These are phyloP conservation scores for Colletotrichum sp. DNA, from an alignment of 2,329 filamentous ascomycete species.

Conservation along the genomic window DNA sequence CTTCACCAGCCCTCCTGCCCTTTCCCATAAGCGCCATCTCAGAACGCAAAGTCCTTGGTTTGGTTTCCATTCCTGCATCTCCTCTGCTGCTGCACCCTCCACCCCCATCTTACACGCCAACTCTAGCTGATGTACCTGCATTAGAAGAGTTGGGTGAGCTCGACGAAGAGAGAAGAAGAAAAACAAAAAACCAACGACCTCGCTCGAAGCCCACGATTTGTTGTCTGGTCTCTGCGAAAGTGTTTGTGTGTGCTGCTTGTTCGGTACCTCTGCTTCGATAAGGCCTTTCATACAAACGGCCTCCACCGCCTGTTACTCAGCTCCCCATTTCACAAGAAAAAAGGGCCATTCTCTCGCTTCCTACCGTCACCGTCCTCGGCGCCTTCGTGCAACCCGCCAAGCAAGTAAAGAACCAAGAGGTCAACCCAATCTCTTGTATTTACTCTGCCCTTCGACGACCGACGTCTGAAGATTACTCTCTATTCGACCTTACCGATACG, in stretches of 20 bases:
- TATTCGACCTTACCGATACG: background rate
- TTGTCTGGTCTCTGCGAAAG: background rate
- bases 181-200: background rate
- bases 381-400: conserved; percentile 11
- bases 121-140: conserved; percentile 23
- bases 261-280: background rate
- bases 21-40: background rate
- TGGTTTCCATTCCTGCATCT: conserved; percentile 6
- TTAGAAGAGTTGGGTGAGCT: conserved; percentile 22
- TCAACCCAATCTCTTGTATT: background rate
- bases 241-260: conserved; percentile 17
- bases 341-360: conserved; percentile 20
- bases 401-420: background rate
- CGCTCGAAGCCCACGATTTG: background rate
- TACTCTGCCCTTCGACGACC: background rate
- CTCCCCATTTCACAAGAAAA: conserved; percentile 1
- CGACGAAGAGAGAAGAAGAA: conserved; percentile 13
- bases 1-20: conserved; percentile 7
- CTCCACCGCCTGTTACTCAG: conserved; percentile 18
- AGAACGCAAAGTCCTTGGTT: background rate
- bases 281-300: conserved; percentile 17
- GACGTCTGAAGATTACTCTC: background rate
- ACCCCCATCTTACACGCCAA: conserved; percentile 16
- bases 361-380: conserved; percentile 16
- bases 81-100: conserved; percentile 5